Evolutionary conservation across 2,329 filamentous ascomycete genomes (phyloP), one percentile per base, ranked within the genome.

Genomic region (Fusarium cyanostomum): DNA sequence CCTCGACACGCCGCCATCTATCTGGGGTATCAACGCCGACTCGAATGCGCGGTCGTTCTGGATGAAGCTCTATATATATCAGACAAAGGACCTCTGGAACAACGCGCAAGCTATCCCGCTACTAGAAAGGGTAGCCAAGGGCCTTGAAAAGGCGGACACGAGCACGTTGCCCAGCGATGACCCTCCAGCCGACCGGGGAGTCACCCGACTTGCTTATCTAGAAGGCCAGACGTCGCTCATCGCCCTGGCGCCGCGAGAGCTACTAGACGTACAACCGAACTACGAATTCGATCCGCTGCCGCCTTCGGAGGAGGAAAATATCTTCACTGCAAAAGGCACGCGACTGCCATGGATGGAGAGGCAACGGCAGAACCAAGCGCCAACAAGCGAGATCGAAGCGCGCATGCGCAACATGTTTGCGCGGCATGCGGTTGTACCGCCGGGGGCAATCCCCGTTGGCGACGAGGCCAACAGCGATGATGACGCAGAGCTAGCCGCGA

Each of bases 31-130:
- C 59, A 83, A 87, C 69, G 86, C 88, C 1, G 84, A 87, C 27
- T 81, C 84, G 11, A 82, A 87, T 41, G 85, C 92, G 65, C 71
- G 74, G 16, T 82, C 86, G 52, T 84, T 97, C 33, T 86, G 92
- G 70, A 87, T 88, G 5, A 87, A 90, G 70, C 82, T 96, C 3
- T 97, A 97, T 72, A 83, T 92, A 26, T 82, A 86, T 54, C 86
- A 90, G 39, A 84, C 90, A 5, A 94, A 93, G 71, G 91, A 94
- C 67, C 79, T 96, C 4, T 97, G 94, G 94, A 93, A 93, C 72
- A 92, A 89, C 5, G 84, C 90, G 1, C 89, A 92, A 69, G 87
- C 86, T 12, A 88, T 84, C 4, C 79, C 81, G 5, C 77, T 97
- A 8, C 84, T 97, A 2, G 83, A 89, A 27, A 87, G 92, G 69